Conservation (phyloP, 768 basidiomycete species). For the Tephrocybe sp. region DNA sequence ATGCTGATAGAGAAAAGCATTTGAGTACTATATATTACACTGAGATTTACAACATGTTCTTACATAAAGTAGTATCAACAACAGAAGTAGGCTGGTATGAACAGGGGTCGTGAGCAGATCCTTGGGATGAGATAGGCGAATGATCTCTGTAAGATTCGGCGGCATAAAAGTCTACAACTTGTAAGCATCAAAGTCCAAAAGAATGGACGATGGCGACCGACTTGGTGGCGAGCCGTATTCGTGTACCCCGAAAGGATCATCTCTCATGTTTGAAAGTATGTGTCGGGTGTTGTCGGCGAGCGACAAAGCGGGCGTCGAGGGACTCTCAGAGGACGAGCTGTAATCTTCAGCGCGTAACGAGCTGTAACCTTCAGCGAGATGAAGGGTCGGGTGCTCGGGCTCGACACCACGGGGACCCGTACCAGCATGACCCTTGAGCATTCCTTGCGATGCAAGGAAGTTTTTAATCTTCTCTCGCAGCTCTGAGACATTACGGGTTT, state of each 20-base stretch:
- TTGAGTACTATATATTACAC: slow-evolving; percentile 71
- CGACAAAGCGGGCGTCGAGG: slow-evolving; percentile 27
- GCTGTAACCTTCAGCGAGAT: slow-evolving; percentile 37
- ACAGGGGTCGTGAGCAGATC: slow-evolving; percentile 18
- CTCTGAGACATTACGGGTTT: slow-evolving; percentile 63
- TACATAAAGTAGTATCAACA: slow-evolving; percentile 59
- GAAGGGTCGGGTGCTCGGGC: slow-evolving; percentile 54
- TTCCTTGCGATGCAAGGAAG: slow-evolving; percentile 77
- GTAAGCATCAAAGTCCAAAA: slow-evolving; percentile 14
- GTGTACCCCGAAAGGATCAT: slow-evolving; percentile 13
- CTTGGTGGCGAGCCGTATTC: slow-evolving; percentile 15
- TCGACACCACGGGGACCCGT: slow-evolving; percentile 58
- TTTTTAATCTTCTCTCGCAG: slow-evolving; percentile 77
- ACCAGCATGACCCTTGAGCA: slow-evolving; percentile 87
- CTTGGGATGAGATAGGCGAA: slow-evolving; percentile 22
- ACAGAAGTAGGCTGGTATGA: slow-evolving; percentile 16
- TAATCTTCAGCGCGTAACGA: too few species aligned
- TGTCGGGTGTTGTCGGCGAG: slow-evolving; percentile 21
- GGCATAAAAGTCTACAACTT: slow-evolving; percentile 13
- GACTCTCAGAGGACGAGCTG: slow-evolving; percentile 34
- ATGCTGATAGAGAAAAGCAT: slow-evolving; percentile 22
- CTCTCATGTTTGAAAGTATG: slow-evolving; percentile 24
- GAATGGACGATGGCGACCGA: slow-evolving; percentile 28
- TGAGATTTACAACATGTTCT: slow-evolving; percentile 64
- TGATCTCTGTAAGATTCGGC: slow-evolving; percentile 14